Conservation (phyloP, 2,329 filamentous ascomycete genomes). For the Paracoccidioides brasiliensis region DNA sequence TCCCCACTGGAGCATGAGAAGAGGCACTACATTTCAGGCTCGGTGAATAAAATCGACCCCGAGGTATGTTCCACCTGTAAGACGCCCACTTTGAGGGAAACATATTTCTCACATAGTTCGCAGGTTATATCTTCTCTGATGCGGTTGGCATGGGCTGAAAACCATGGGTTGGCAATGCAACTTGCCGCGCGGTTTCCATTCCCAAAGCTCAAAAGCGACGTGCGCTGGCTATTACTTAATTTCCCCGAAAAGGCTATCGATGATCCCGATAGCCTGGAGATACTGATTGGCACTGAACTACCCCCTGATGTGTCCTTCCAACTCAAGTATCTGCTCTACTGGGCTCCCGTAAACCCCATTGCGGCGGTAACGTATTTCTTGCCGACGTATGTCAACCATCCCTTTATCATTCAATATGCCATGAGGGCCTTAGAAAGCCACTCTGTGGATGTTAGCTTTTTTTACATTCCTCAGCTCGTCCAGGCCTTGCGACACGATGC, state of each 20-base stretch:
- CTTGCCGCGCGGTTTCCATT: constrained; percentile 68
- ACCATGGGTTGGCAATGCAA: constrained; percentile 76
- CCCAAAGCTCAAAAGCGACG: constrained; percentile 56
- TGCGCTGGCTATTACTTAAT: constrained; percentile 67
- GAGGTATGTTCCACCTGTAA: constrained; percentile 6
- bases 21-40: constrained; percentile 38
- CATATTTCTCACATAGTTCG: background rate
- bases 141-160: constrained; percentile 74
- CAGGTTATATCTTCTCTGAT: constrained; percentile 52
- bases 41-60: constrained; percentile 16
- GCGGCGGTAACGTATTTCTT: constrained; percentile 89
- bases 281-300: constrained; percentile 64
- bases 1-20: constrained; percentile 58
- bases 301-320: constrained; percentile 71
- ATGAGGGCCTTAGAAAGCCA: constrained; percentile 92
- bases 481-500: constrained; percentile 87
- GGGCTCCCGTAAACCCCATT: constrained; percentile 83
- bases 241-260: constrained; percentile 70
- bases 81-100: too few relatives aligned
- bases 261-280: constrained; percentile 68
- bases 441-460: constrained; percentile 93
- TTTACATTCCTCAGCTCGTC: constrained; percentile 96
- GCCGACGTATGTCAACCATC: constrained; percentile 79
- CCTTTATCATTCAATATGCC: constrained; percentile 89
- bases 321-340: constrained; percentile 87